A percentile compares a stretch with the other conserved stretches of the same genome.
Evolutionary conservation across 495 filamentous ascomycete genomes (phyloP).

Genomic region (Bombardia bombarda): DNA sequence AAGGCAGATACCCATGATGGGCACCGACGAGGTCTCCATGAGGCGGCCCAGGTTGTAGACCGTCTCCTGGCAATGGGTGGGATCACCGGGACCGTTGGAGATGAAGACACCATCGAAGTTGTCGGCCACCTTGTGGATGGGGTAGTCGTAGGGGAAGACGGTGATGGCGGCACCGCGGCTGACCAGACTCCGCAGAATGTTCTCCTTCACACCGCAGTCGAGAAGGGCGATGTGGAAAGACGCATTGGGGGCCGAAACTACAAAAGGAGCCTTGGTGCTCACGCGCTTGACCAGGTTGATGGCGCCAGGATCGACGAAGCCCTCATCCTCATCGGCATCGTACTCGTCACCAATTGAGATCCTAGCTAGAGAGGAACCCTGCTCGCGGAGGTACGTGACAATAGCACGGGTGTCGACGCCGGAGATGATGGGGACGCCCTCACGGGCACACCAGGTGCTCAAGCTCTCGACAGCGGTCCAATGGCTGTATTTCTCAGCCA

Average conservation of each 20-base stretch:
- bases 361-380: constrained; percentile 88
- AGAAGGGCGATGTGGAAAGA: constrained; percentile 87
- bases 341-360: constrained; percentile 98
- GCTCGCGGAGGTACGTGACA: constrained; percentile 90
- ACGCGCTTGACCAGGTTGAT: constrained; percentile 94
- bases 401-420: constrained; percentile 96
- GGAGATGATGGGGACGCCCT: constrained; percentile 92
- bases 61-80: constrained; percentile 88
- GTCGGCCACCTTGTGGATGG: constrained; percentile 94
- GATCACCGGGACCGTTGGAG: constrained; percentile 95
- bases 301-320: constrained; percentile 86
- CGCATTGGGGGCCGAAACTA: constrained; percentile 70
- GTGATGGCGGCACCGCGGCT: constrained; percentile 81
- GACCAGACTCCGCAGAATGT: constrained; percentile 91
- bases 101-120: constrained; percentile 98
- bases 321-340: constrained; percentile 96
- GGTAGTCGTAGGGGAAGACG: constrained; percentile 90
- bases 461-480: constrained; percentile 97
- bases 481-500: constrained; percentile 88
- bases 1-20: constrained; percentile 95
- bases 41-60: constrained; percentile 81
- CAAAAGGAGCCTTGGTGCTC: constrained; percentile 96
- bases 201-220: constrained; percentile 99
- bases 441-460: constrained; percentile 87
- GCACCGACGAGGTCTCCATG: constrained; percentile 83